phyloP scores from a whole-genome alignment of 2,329 filamentous ascomycete species.

The Colletotrichum lindemuthianum region DNA sequence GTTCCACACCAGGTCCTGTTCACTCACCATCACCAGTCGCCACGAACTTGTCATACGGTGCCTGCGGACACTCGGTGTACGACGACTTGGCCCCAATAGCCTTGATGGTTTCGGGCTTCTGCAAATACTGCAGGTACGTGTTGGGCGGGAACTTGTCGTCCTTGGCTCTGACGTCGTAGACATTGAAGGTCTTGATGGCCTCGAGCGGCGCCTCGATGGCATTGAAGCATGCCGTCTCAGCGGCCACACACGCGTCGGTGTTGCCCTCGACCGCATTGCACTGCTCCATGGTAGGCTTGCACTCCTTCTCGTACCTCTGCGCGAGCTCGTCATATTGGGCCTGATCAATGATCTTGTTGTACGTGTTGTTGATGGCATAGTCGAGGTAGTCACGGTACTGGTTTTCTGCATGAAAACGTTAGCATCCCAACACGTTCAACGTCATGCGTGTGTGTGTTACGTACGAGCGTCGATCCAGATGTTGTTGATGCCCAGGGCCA shows the following conservation, averaged over 20 bases:
- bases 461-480: slow-evolving; percentile 60
- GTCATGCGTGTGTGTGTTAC: not conserved
- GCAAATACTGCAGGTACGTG: slow-evolving; percentile 54
- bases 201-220: slow-evolving; percentile 41
- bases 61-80: slow-evolving; percentile 53
- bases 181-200: slow-evolving; percentile 48
- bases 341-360: slow-evolving; percentile 41
- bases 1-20: not conserved
- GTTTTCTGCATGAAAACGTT: not conserved
- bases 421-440: not conserved
- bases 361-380: slow-evolving; percentile 57
- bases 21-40: slow-evolving; percentile 51
- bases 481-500: slow-evolving; percentile 67
- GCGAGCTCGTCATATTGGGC: slow-evolving; percentile 21
- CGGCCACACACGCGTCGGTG: slow-evolving; percentile 42
- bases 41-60: slow-evolving; percentile 48
- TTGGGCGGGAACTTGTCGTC: slow-evolving; percentile 50
- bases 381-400: slow-evolving; percentile 56
- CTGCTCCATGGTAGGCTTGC: slow-evolving; percentile 36
- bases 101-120: slow-evolving; percentile 46
- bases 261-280: slow-evolving; percentile 38
- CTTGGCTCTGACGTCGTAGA: slow-evolving; percentile 57
- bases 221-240: slow-evolving; percentile 41
- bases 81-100: slow-evolving; percentile 56
- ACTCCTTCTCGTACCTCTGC: slow-evolving; percentile 38